Evolutionary conservation across 768 basidiomycete species (phyloP), one percentile per base, ranked within the genome.

Genomic region (Suillus americanus): DNA sequence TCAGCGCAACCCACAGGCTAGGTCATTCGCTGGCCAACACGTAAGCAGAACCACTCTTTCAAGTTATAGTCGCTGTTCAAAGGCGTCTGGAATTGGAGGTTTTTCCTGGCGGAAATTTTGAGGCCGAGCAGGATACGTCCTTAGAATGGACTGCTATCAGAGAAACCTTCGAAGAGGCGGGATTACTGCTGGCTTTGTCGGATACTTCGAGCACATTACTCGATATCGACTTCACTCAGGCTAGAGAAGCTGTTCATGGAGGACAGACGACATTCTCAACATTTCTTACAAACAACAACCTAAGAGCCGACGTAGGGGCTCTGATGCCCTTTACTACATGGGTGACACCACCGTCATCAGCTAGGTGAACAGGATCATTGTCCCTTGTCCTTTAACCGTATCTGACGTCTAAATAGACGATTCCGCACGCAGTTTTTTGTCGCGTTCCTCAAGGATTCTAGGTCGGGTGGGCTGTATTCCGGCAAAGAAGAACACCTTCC

Each of bases 141-240:
- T 71, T 89, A 23, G 73, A 74, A 38, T 80, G 87, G 64, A 91
- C 89, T 16, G 90, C 89, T 4, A 86, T 91, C 51, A 82, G 90
- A 20, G 90, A 92, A 75, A 88, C 89, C 0, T 91, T 92, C 64
- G 90, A 92, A 70, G 90, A 92, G 71, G 82, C 89, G 3, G 90
- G 90, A 2, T 73, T 91, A 35, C 73, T 91, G 16, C 73, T 91
- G 16, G 88, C 87, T 13, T 84, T 85, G 14, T 70, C 80, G 0
- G 62, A 64, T 25, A 56, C 64, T 35, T 51, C 62, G 61, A 38
- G 63, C 67, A 55, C 9, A 61, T 25, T 53, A 53, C 74, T 77
- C 40, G 79, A 86, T 61, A 60, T 69, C 0, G 72, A 77, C 0
- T 72, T 90, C 61, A 85, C 89, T 64, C 74, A 79, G 23, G 85